These are phyloP conservation scores for Alternaria dauci DNA, from an alignment of 2,329 filamentous ascomycete genomes.

Conservation along the genomic window DNA sequence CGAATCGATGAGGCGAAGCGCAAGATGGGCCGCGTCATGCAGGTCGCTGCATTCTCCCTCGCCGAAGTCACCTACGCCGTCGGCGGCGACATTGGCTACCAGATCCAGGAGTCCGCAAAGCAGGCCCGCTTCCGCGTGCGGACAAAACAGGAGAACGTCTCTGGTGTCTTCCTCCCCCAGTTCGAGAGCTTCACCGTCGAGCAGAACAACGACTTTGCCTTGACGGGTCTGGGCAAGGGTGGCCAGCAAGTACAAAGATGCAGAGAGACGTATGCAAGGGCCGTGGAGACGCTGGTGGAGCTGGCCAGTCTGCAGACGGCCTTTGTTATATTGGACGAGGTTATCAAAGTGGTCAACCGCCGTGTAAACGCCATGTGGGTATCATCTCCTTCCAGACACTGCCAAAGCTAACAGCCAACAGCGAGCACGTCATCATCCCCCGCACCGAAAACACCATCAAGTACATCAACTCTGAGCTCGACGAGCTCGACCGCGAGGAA, in stretches of 20 bases:
- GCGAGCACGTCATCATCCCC: constrained; percentile 94
- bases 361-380: constrained; percentile 94
- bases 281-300: constrained; percentile 95
- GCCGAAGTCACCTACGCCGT: constrained; percentile 98
- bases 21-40: constrained; percentile 99
- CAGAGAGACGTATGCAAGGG: constrained; percentile 92
- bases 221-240: constrained; percentile 95
- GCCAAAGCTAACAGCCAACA: constrained; percentile 47
- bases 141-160: constrained; percentile 98
- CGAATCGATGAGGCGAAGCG: constrained; percentile 98
- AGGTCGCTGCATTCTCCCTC: constrained; percentile 96
- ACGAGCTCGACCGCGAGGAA: constrained; percentile 96
- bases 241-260: constrained; percentile 96
- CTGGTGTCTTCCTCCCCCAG: constrained; percentile 89
- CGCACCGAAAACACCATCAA: constrained; percentile 99
- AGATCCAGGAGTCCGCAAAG: constrained; percentile 95
- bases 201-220: constrained; percentile 91
- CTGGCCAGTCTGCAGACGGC: constrained; percentile 95
- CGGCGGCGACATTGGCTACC: constrained; percentile 91
- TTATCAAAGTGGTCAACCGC: constrained; percentile 98
- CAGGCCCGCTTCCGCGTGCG: constrained; percentile 90
- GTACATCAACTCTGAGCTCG: constrained; percentile 98
- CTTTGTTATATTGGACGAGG: constrained; percentile 97
- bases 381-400: constrained; percentile 6
- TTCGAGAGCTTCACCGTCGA: constrained; percentile 93